These are phyloP conservation scores for Calonectria ilicicola DNA, from an alignment of 2,329 filamentous ascomycete species.

Conservation along the genomic window DNA sequence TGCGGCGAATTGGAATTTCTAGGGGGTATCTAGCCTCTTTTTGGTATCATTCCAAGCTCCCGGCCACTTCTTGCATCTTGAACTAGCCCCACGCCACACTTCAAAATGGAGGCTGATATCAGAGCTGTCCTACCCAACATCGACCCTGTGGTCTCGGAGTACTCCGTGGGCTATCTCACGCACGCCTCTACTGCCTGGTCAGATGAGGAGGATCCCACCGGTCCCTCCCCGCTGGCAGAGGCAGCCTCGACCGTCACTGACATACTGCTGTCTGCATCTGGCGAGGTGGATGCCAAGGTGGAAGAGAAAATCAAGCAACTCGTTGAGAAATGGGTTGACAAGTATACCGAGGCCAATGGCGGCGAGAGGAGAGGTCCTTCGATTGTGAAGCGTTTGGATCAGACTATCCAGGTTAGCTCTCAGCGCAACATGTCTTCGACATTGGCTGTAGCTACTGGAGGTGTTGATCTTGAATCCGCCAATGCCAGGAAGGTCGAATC, in stretches of 20 bases:
- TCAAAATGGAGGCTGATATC: constrained; percentile 87
- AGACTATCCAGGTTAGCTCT: constrained; percentile 93
- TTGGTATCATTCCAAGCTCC: background rate
- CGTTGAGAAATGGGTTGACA: constrained; percentile 89
- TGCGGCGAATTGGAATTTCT: background rate
- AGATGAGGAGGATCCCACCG: constrained; percentile 76
- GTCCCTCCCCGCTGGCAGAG: constrained; percentile 82
- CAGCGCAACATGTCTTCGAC: constrained; percentile 98
- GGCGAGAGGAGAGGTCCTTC: constrained; percentile 79
- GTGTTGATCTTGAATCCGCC: constrained; percentile 93
- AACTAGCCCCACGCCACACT: constrained; percentile 10
- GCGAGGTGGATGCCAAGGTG: constrained; percentile 77
- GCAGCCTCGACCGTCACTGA: constrained; percentile 88
- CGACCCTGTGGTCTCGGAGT: constrained; percentile 89
- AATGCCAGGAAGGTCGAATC: constrained; percentile 96
- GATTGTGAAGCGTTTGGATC: constrained; percentile 86
- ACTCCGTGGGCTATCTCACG: constrained; percentile 92
- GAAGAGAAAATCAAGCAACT: constrained; percentile 84
- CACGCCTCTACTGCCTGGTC: constrained; percentile 91
- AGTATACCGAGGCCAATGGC: constrained; percentile 80
- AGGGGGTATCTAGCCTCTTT: background rate
- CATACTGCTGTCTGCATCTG: constrained; percentile 92
- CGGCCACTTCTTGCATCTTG: background rate
- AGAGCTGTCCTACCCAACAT: constrained; percentile 86
- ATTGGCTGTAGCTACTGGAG: constrained; percentile 84